Percentiles rank a stretch among this genome's conserved stretches.
These are phyloP conservation scores for Meyerozyma guilliermondii DNA, from an alignment of 1,139 yeast genomes.

Conservation along the genomic window DNA sequence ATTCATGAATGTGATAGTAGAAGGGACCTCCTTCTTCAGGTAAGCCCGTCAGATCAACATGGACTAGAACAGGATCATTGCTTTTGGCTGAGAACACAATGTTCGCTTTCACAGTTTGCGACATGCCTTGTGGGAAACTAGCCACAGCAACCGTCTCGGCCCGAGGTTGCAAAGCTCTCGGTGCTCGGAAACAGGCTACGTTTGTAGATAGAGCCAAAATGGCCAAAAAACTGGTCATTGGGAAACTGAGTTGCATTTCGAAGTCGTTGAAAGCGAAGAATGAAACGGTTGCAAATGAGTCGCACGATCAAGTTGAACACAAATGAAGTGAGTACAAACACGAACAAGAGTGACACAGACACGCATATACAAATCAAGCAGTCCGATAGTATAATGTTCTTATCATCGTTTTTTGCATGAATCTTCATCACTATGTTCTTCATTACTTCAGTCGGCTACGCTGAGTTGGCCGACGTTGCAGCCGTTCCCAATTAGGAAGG, in stretches of 20 bases:
- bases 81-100: slow-evolving; percentile 43
- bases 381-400: no score
- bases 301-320: no score
- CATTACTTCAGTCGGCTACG: no score
- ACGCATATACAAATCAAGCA: not conserved
- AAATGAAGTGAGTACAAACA: no score
- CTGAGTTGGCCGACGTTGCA: not conserved
- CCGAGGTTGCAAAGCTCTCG: not conserved
- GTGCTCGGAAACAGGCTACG: not conserved
- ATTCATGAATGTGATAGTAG: slow-evolving; percentile 52
- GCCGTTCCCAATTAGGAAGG: not conserved
- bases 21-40: slow-evolving; percentile 57
- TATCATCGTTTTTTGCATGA: no score
- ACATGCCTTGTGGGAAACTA: slow-evolving; percentile 47
- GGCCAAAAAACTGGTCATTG: not conserved
- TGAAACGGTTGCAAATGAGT: not conserved
- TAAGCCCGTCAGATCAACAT: slow-evolving; percentile 54
- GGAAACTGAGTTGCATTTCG: not conserved
- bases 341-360: not conserved
- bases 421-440: no score
- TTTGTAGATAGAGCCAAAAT: not conserved
- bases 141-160: slow-evolving; percentile 48
- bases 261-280: not conserved
- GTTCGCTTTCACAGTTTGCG: slow-evolving; percentile 40
- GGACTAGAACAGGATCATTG: slow-evolving; percentile 50